Evolutionary conservation across 306 rosid genomes (phyloP), one percentile per base, ranked within the genome.

Genomic region (Vigna hirtella): DNA sequence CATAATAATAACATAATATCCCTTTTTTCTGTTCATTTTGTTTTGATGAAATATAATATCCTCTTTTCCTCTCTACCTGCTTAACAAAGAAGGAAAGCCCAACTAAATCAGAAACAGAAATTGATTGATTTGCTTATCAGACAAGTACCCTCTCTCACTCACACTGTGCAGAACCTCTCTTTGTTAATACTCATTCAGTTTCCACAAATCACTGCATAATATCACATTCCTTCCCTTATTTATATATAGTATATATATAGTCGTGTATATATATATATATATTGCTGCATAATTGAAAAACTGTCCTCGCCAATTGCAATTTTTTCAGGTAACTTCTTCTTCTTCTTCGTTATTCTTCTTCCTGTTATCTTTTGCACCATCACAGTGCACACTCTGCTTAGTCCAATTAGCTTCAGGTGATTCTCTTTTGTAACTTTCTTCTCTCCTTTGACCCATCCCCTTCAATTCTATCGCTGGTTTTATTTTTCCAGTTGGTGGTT

Each of bases 291-390:
- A 18, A 12, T 75, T 57, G 16, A 45, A 45, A 79, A 79, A 79
- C 84, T 68, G 70, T 79, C 78, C 12, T 53, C 75, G 10, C 69
- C 86, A 57, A 43, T 63, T 57, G 17, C 71, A 67, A 30, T 82
- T 66, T 43, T 82, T 66, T 43, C 85, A 83, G 87, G 87, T 79
- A 72, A 12, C 49, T 58, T 73, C 26, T 24, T 48, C 51, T 47
- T 76, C 71, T n/a, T 48, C 49, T 7, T 40, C 45, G 8, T 12
- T 63, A 20, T 43, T 55, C 52, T 50, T 72, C 45, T 49, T 59
- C 30, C 7, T 49, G 32, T 59, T 42, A n/a, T 28, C 45, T 32
- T 17, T 52, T 61, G 67, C 10, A 28, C 5, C 38, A 61, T 32
- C 43, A 6, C 68, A 48, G 73, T 51, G 43, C 74, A 70, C 63